Evolutionary conservation across 2,329 filamentous ascomycete species (phyloP), one percentile per base, ranked within the genome.

Genomic region (Didymella pomorum): DNA sequence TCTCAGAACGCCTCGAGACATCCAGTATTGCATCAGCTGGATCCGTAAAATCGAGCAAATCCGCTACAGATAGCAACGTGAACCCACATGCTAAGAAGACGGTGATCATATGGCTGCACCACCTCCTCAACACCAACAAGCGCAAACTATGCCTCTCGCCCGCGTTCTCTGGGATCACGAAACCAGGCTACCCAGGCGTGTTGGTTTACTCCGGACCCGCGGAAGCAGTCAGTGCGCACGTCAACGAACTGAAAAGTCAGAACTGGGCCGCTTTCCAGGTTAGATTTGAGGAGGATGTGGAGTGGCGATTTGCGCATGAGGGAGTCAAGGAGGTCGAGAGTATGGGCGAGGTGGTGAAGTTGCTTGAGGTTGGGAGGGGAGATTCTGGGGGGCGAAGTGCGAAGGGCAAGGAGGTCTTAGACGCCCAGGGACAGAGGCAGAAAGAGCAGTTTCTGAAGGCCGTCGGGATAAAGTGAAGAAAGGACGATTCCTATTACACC

Each of bases 261-360:
- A 81, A 80, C 20, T 82, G 80, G 80, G 72, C 76, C 43, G 79
- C 80, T 0, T 82, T 81, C 51, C 79, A 81, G 60, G 75, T 81
- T 9, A 68, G 80, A 7, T 70, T 77, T 33, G 79, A 81, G 43
- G 70, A 66, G 20, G 73, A 73, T 4, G 63, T 76, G 52, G 59
- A 65, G 23, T 81, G 79, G 79, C 48, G 55, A 2, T 79, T 81
- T 62, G 63, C 56, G 51, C 78, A 81, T 60, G 52, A 35, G 2
- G 78, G 76, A 0, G 73, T 81, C 9, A 69, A 63, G 29, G 80
- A 82, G 67, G 75, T 80, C 8, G 79, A 81, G 62, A 75, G 66
- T 0, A 81, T 82, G 79, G 74, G 72, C 7, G 79, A 81, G 29
- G 69, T 80, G 3, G 79, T 80, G 4, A 75, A 72, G 45, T 71